A percentile compares a stretch with the other conserved stretches of the same genome.
phyloP scores from a whole-genome alignment of 306 rosid species.

The Castanea sativa region DNA sequence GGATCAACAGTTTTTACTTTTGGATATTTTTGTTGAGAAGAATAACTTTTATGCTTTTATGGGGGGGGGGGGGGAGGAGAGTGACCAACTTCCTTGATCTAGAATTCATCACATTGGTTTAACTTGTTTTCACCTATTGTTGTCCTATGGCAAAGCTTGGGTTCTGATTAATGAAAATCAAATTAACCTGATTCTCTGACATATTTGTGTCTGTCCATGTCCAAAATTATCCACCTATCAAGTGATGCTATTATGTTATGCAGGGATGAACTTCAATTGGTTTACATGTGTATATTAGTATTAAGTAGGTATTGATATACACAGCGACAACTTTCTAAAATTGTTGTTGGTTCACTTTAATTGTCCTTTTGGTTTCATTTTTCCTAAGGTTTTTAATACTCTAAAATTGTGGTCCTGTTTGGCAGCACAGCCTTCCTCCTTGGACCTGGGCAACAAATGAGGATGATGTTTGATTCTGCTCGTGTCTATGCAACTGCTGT shows the following conservation, averaged over 20 bases:
- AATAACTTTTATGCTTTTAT: too few relatives aligned
- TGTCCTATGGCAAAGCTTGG: not conserved
- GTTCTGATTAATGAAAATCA: not conserved
- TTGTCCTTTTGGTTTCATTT: not conserved
- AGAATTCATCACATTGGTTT: not conserved
- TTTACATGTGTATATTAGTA: not conserved
- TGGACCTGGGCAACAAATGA: constrained; percentile 68
- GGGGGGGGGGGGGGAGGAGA: too few relatives aligned
- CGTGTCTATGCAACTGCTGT: constrained; percentile 76
- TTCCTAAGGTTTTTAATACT: constrained; percentile 4
- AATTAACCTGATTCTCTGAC: not conserved
- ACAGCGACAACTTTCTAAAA: constrained; percentile 6
- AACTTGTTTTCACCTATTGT: not conserved
- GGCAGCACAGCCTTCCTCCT: constrained; percentile 96
- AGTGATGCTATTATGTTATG: not conserved
- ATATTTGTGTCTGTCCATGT: not conserved
- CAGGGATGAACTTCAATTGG: not conserved
- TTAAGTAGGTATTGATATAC: not conserved
- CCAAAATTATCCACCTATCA: not conserved
- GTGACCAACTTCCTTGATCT: not conserved
- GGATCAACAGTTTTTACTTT: too few relatives aligned
- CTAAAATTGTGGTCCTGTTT: constrained; percentile 34
- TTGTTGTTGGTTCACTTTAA: constrained; percentile 11
- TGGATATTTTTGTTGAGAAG: too few relatives aligned
- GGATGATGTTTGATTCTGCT: constrained; percentile 85